These are phyloP conservation scores for Clitocybe nebularis DNA, from an alignment of 1,284 basidiomycete species.

Conservation along the genomic window DNA sequence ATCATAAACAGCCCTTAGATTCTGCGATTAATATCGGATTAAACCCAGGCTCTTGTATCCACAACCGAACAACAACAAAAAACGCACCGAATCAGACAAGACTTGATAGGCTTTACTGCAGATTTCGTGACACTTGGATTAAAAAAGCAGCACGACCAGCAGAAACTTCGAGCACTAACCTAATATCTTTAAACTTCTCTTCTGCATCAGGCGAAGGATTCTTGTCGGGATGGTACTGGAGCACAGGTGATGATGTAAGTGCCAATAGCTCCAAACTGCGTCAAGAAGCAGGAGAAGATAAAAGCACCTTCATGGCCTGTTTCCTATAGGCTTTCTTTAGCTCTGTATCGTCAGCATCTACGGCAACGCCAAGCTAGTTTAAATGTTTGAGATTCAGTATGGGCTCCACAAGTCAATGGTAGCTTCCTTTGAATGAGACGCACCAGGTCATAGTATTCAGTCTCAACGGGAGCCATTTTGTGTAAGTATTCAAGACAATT, in stretches of 20 bases:
- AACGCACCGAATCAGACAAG: conserved; percentile 74
- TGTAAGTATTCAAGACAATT: conserved; percentile 7
- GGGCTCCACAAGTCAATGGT: not conserved
- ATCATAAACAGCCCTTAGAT: conserved; percentile 89
- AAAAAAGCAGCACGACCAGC: too few relatives aligned
- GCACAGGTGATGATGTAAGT: conserved; percentile 1
- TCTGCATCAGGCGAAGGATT: conserved; percentile 85
- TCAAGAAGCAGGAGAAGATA: not conserved
- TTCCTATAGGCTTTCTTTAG: conserved; percentile 96
- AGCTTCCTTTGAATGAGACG: conserved; percentile 17
- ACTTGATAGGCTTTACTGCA: conserved; percentile 88
- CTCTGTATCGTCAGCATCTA: conserved; percentile 62
- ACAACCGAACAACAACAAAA: conserved; percentile 8
- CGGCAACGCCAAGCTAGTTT: conserved; percentile 39
- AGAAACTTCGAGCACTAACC: conserved; percentile 36
- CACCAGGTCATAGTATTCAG: conserved; percentile 66
- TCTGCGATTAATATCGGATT: conserved; percentile 37
- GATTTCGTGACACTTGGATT: conserved; percentile 1
- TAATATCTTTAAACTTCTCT: conserved; percentile 92
- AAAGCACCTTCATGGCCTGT: conserved; percentile 83
- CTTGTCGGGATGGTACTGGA: conserved; percentile 90
- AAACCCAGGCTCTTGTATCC: not conserved
- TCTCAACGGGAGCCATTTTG: conserved; percentile 57
- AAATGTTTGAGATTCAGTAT: conserved; percentile 4
- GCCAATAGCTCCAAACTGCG: not conserved